A percentile compares a stretch with the other conserved stretches of the same genome.
Conservation (phyloP, 257 asterid genomes). For the Knoxia roxburghii region DNA sequence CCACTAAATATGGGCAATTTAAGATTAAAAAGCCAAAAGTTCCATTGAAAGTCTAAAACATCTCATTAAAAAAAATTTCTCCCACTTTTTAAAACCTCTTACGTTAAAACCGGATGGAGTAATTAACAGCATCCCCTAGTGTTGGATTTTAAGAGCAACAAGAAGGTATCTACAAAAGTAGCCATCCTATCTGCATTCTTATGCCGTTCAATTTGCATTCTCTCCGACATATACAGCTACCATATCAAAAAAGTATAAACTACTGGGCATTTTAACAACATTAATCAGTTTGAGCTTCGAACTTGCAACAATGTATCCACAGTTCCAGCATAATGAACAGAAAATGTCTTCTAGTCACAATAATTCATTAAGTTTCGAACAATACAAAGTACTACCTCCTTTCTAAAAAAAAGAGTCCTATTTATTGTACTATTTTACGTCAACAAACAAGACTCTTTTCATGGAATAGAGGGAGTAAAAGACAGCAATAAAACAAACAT, state of each 20-base stretch:
- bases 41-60: no score
- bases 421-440: no score
- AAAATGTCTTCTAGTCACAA: neutral
- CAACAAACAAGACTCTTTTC: no score
- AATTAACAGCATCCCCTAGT: neutral
- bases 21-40: no score
- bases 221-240: neutral
- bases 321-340: neutral
- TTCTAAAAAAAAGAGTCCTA: no score
- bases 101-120: no score
- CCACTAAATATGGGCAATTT: no score
- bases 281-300: neutral
- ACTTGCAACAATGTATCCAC: neutral
- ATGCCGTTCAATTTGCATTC: neutral
- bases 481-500: neutral
- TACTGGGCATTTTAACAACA: neutral
- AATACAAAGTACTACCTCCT: no score
- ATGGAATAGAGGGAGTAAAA: no score
- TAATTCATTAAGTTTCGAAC: no score
- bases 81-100: no score
- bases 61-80: no score
- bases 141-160: neutral
- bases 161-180: neutral
- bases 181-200: neutral
- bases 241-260: neutral